Conservation (phyloP, 1,139 yeast species). For the Suhomyces wounanorum region DNA sequence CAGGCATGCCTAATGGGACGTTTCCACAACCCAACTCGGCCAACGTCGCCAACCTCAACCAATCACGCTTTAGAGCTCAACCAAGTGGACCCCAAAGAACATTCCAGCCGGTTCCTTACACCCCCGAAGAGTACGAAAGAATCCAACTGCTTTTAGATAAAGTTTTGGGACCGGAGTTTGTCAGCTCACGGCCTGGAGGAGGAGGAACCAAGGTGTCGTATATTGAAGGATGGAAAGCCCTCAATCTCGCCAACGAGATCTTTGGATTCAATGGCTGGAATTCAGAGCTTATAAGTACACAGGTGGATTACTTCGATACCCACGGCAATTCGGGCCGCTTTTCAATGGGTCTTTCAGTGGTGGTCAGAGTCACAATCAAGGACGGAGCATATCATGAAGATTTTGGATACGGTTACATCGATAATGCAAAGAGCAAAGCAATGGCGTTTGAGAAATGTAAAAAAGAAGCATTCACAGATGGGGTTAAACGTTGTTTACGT, state of each 20-base stretch:
- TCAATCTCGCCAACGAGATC: conserved; percentile 74
- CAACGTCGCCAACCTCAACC: conserved; percentile 7
- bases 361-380: conserved; percentile 67
- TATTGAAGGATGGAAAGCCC: conserved; percentile 80
- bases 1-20: background rate
- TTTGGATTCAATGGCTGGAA: conserved; percentile 86
- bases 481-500: conserved; percentile 71
- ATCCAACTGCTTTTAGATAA: conserved; percentile 53
- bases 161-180: conserved; percentile 86
- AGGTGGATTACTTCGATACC: conserved; percentile 72
- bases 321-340: conserved; percentile 54
- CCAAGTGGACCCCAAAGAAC: conserved; percentile 16
- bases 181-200: conserved; percentile 79
- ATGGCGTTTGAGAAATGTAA: conserved; percentile 80
- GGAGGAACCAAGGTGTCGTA: conserved; percentile 70
- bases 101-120: conserved; percentile 35
- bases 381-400: conserved; percentile 82
- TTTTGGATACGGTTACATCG: conserved; percentile 78
- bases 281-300: conserved; percentile 63
- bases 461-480: conserved; percentile 83
- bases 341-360: conserved; percentile 67
- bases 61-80: conserved; percentile 10
- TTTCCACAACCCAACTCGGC: conserved; percentile 4
- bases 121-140: conserved; percentile 39
- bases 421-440: conserved; percentile 68